Conservation (phyloP, 2,329 filamentous ascomycete genomes). For the Stemphylium beticola region DNA sequence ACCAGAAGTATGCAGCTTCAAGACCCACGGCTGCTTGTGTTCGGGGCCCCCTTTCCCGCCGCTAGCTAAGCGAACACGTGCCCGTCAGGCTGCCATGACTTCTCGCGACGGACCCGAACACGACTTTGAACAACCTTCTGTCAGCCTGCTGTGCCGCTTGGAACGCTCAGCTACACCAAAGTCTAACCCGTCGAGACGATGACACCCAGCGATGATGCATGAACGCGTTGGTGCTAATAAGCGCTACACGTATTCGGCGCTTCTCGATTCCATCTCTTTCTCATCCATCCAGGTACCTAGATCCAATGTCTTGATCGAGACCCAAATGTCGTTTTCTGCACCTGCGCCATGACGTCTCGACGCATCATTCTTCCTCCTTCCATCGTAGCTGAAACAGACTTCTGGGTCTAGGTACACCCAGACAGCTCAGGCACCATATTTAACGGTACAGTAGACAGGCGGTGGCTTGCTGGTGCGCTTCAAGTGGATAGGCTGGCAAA, state of each 20-base stretch:
- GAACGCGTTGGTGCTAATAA: neutral
- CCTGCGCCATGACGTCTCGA: constrained; percentile 3
- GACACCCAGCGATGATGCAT: neutral
- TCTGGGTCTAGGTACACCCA: neutral
- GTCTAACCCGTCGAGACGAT: neutral
- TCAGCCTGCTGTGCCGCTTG: neutral
- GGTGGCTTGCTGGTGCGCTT: neutral
- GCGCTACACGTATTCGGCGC: constrained; percentile 4
- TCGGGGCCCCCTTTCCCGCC: neutral
- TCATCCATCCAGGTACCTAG: neutral
- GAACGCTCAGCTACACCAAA: neutral
- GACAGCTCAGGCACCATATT: constrained; percentile 5
- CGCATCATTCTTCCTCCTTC: neutral
- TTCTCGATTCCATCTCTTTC: neutral
- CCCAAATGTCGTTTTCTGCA: neutral
- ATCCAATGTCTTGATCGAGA: neutral
- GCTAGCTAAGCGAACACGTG: neutral
- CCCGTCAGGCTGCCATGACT: neutral
- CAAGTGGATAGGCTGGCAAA: constrained; percentile 1
- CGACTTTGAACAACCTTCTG: neutral
- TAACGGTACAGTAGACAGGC: neutral
- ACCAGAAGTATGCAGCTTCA: neutral
- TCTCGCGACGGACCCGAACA: neutral
- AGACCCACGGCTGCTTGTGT: neutral
- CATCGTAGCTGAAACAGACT: neutral